A percentile compares a stretch with the other conserved stretches of the same genome.
Conservation (phyloP, 192 early-diverging fungal species). For the Chytriomyces confervae region DNA sequence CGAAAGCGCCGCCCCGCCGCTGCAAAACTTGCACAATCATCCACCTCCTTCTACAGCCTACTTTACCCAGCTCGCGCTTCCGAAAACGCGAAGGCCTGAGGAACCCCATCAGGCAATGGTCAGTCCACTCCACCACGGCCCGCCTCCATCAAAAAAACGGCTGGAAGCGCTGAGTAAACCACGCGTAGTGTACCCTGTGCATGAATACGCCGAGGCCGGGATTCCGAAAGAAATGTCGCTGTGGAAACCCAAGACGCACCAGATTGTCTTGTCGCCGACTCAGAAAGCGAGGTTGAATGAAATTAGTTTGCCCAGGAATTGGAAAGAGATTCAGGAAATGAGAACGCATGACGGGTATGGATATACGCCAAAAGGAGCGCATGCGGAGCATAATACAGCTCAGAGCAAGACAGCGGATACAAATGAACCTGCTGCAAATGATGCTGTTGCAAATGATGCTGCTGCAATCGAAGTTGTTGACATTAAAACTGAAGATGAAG, state of each 20-base stretch:
- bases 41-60: conserved; percentile 10
- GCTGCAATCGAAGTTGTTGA: not conserved
- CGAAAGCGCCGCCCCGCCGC: conserved; percentile 14
- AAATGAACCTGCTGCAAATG: not conserved
- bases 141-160: not conserved
- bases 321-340: conserved; percentile 13
- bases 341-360: too few species aligned
- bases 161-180: conserved; percentile 5
- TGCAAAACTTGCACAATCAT: not conserved
- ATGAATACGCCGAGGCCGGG: conserved; percentile 1
- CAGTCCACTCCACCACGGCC: not conserved
- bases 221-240: not conserved
- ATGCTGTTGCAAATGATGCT: not conserved
- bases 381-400: too few species aligned
- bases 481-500: not conserved
- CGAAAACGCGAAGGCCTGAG: not conserved
- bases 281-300: not conserved
- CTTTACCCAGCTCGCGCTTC: conserved; percentile 16
- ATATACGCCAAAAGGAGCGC: too few species aligned
- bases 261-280: conserved; percentile 3
- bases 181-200: conserved; percentile 24
- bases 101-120: not conserved
- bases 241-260: conserved; percentile 21
- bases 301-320: conserved; percentile 16
- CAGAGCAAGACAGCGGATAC: too few species aligned